Base-by-base conservation (phyloP, 768 basidiomycete species). In the Chalciporus chontae region DNA sequence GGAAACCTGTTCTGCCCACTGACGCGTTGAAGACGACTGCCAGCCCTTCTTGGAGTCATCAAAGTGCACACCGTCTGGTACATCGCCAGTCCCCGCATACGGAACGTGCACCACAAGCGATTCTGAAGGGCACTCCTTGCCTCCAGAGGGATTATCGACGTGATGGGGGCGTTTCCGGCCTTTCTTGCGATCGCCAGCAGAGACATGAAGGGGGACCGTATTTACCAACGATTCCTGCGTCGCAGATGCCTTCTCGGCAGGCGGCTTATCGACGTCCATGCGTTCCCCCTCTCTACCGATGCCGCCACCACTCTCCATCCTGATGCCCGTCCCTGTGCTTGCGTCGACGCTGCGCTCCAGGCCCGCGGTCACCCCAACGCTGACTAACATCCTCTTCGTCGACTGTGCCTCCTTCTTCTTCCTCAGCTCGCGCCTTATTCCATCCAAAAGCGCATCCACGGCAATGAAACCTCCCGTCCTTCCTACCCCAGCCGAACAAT, bases 401-500 rank as follows among this genome's bases (percentile, higher is more conserved):
- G 18, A 50, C 21, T 46, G 46, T 19, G 45, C 59, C 38, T 70
- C 72, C 42, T 60, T 58, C 9, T 60, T 61, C 52, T 64, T 73
- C 21, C 61, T 65, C 61, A 85, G 58, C 68, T 92, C 87, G 44
- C 76, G 65, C 59, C 79, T 71, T 4, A 93, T 70, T 5, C 80
- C 85, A 62, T 91, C 88, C 47, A 94, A 71, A n/a, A 91, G 74
- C 8, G 90, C 85, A 64, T 93, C 90, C 1, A 95, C 81, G 8
- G 90, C 83, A 61, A 97, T 93, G 66, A 91, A 97, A 21, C 88
- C 90, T 18, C 95, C 95, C 0, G 95, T 97, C 37, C 95, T 79
- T 0, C 95, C 95, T 6, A 96, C 93, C 17, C 95, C 95, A 0
- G 95, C 95, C 26, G 91, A 94, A 63, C 94, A 94, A 65, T 94